phyloP scores from a whole-genome alignment of 345 rosid species.

The Lumnitzera racemosa region DNA sequence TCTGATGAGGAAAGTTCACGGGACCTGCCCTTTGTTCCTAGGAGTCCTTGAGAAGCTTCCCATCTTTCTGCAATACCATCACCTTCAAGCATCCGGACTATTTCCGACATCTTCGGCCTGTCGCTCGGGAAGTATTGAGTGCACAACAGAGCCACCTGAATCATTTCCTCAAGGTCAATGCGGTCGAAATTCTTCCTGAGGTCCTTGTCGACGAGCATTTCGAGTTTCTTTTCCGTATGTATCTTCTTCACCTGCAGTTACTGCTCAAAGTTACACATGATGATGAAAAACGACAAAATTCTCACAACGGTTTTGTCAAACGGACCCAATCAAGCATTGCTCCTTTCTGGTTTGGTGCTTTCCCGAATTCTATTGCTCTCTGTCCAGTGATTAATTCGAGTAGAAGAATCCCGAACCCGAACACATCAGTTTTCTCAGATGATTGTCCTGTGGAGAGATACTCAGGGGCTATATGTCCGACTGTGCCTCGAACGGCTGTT shows the following conservation, averaged over 20 bases:
- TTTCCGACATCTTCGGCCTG: slow-evolving; percentile 87
- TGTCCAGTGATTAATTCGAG: slow-evolving; percentile 83
- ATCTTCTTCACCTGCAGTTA: slow-evolving; percentile 52
- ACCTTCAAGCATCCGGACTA: slow-evolving; percentile 87
- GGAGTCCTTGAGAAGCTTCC: slow-evolving; percentile 82
- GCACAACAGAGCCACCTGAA: slow-evolving; percentile 67
- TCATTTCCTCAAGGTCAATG: slow-evolving; percentile 84
- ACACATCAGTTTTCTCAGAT: slow-evolving; percentile 84
- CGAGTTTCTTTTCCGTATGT: slow-evolving; percentile 79
- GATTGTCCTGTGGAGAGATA: slow-evolving; percentile 90
- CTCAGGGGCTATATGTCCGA: slow-evolving; percentile 88
- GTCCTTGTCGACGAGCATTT: slow-evolving; percentile 71
- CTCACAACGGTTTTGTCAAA: neutral
- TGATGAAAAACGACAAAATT: neutral
- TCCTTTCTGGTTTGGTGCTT: slow-evolving; percentile 77
- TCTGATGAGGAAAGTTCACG: slow-evolving; percentile 76
- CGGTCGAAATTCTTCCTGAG: slow-evolving; percentile 58
- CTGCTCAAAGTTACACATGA: too few relatives aligned
- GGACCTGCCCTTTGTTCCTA: slow-evolving; percentile 39
- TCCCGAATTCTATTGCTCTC: slow-evolving; percentile 76
- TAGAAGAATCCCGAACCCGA: slow-evolving; percentile 80
- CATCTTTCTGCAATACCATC: slow-evolving; percentile 85
- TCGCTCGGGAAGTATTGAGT: slow-evolving; percentile 74
- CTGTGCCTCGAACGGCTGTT: slow-evolving; percentile 86
- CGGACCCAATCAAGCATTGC: slow-evolving; percentile 86